Evolutionary conservation across 768 basidiomycete genomes (phyloP), one percentile per base, ranked within the genome.

Genomic region (Termitomyces sp.): DNA sequence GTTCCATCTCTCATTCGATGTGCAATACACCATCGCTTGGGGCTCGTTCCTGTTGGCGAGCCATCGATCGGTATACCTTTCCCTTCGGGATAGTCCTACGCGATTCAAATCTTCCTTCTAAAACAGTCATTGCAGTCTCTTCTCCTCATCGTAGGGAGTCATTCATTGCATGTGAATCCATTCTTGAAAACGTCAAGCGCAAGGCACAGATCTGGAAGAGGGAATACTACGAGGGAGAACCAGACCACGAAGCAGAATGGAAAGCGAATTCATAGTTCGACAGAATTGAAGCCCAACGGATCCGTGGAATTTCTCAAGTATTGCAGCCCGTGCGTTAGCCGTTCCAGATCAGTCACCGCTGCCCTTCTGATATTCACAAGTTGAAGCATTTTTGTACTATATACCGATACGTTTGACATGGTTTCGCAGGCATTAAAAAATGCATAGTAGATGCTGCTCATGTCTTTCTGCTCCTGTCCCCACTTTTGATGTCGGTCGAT

Each of bases 151-250:
- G 94, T 36, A 87, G 85, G 66, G 91, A 92, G 69, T 88, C 91
- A 7, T 94, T 94, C 69, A 73, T 79, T 55, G 88, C 86, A 18
- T 92, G 91, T 71, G 92, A 94, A 73, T 84, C 78, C 66, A 85
- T 95, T 61, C 79, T 96, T n/a, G 94, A 96, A 71, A 82, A 87
- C 60, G 88, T 96, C 59, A 96, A 96, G 77, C 75, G 74, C 62
- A 88, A 84, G 68, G 92, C 82, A 45, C 93, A 92, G 73, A 90
- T 96, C 64, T 96, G 94, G 94, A 96, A 96, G 77, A 76, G 90
- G 67, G 94, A 96, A 70, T 91, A 84, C 68, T 96, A 95, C 67
- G 88, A 88, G 68, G 89, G 85, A 7, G 83, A 85, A 65, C 71
- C 73, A 54, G 87, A 88, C 49, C 81, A 78, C 36, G 78, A 77